phyloP scores from a whole-genome alignment of 495 filamentous ascomycete species.

The Clavariopsis aquatica region DNA sequence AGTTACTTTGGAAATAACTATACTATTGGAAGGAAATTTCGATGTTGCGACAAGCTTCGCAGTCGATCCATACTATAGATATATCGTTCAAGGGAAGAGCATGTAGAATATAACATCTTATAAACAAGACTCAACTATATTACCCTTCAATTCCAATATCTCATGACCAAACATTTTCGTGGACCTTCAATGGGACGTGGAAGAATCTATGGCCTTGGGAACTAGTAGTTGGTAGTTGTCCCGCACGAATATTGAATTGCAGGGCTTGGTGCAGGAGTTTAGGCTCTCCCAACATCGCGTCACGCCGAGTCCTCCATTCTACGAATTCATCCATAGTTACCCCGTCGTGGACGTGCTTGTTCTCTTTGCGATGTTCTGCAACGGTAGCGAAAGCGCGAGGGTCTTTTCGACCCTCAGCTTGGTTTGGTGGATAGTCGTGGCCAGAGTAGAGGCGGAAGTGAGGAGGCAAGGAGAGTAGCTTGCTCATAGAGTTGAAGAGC shows the following conservation, averaged over 20 bases:
- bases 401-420: conserved; percentile 9
- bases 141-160: conserved; percentile 8
- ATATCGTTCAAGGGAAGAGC: too few relatives aligned
- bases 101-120: neutral
- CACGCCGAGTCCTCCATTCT: conserved; percentile 49
- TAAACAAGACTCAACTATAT: neutral
- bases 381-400: conserved; percentile 54
- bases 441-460: conserved; percentile 48
- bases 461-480: conserved; percentile 50
- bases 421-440: conserved; percentile 50
- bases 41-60: too few relatives aligned
- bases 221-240: conserved; percentile 47
- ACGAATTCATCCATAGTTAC: conserved; percentile 53
- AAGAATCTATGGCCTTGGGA: conserved; percentile 47
- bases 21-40: too few relatives aligned
- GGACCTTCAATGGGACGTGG: conserved; percentile 50
- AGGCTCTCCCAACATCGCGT: conserved; percentile 52
- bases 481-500: conserved; percentile 51
- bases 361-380: conserved; percentile 51
- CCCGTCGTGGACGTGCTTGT: conserved; percentile 55
- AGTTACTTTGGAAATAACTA: too few relatives aligned
- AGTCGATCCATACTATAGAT: too few relatives aligned
- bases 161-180: conserved; percentile 17
- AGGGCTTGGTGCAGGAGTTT: conserved; percentile 57
- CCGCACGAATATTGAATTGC: conserved; percentile 61